phyloP scores from a whole-genome alignment of 257 asterid species.

The Paraleonurus japonicus region DNA sequence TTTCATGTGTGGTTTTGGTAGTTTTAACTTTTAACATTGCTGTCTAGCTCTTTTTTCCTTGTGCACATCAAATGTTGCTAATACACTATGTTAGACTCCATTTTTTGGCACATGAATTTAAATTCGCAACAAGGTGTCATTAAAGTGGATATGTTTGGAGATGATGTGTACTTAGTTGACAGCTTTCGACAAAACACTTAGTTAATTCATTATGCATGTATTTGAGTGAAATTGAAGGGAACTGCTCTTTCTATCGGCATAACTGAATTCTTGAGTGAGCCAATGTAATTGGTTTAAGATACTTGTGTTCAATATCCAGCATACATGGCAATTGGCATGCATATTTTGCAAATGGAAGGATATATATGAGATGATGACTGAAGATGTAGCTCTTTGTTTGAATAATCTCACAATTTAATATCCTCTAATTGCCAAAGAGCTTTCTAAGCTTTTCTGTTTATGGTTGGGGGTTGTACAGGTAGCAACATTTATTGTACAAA shows the following conservation, averaged over 20 bases:
- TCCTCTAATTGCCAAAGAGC: not conserved
- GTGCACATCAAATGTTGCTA: not conserved
- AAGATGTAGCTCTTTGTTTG: not conserved
- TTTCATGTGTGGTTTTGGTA: not conserved
- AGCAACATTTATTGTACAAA: slow-evolving; percentile 93
- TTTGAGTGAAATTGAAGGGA: not conserved
- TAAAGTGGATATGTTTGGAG: not conserved
- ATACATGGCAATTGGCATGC: not conserved
- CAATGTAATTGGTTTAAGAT: not conserved
- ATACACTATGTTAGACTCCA: not conserved
- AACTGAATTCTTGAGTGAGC: not conserved
- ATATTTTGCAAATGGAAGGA: not conserved
- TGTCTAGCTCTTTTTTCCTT: not conserved
- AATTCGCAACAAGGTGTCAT: not conserved
- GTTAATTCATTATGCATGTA: not conserved
- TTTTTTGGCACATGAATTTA: not conserved
- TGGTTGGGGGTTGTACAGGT: slow-evolving; percentile 50
- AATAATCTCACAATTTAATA: not conserved
- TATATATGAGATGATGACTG: not conserved
- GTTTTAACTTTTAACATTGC: not conserved
- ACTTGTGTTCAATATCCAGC: not conserved
- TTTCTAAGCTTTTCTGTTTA: not conserved
- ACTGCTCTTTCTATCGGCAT: not conserved
- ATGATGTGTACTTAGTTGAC: not conserved
- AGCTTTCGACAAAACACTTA: not conserved